Conservation (phyloP, 768 basidiomycete species). For the Lactarius sanguifluus region DNA sequence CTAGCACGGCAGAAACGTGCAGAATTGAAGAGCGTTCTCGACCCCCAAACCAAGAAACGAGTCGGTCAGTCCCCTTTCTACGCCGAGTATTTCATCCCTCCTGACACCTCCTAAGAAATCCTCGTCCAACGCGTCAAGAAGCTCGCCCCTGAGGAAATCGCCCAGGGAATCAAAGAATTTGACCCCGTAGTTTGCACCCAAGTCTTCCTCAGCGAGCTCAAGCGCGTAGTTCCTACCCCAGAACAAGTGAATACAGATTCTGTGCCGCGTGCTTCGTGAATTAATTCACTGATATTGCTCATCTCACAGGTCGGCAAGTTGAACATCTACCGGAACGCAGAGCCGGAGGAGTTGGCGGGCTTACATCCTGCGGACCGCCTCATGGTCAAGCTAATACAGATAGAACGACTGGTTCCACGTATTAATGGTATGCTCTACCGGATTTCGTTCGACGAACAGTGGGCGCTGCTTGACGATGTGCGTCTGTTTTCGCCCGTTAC, state of each 20-base stretch:
- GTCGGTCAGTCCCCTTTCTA: slow-evolving; percentile 64
- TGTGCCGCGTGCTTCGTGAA: background rate
- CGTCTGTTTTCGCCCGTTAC: slow-evolving; percentile 31
- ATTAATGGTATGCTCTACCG: slow-evolving; percentile 97
- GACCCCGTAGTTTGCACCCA: slow-evolving; percentile 86
- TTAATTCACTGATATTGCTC: slow-evolving; percentile 3
- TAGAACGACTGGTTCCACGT: slow-evolving; percentile 81
- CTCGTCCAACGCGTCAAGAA: slow-evolving; percentile 85
- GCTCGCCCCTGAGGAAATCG: slow-evolving; percentile 85
- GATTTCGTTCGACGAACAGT: slow-evolving; percentile 82
- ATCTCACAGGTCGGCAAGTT: slow-evolving; percentile 73
- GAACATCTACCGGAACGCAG: slow-evolving; percentile 85
- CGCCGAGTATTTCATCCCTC: background rate
- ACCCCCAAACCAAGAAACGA: slow-evolving; percentile 87
- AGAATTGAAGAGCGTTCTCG: slow-evolving; percentile 88
- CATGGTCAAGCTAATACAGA: slow-evolving; percentile 96
- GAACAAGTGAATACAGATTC: slow-evolving; percentile 61
- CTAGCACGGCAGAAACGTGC: slow-evolving; percentile 80
- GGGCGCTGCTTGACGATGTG: slow-evolving; percentile 79
- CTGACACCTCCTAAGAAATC: slow-evolving; percentile 59
- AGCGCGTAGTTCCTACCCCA: slow-evolving; percentile 84
- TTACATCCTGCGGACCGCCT: slow-evolving; percentile 95
- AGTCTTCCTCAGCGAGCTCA: slow-evolving; percentile 85
- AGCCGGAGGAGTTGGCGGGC: slow-evolving; percentile 77
- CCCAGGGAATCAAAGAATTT: slow-evolving; percentile 78